phyloP scores from a whole-genome alignment of 371 early-diverging fungal genomes.

The Mortierella polycephala region DNA sequence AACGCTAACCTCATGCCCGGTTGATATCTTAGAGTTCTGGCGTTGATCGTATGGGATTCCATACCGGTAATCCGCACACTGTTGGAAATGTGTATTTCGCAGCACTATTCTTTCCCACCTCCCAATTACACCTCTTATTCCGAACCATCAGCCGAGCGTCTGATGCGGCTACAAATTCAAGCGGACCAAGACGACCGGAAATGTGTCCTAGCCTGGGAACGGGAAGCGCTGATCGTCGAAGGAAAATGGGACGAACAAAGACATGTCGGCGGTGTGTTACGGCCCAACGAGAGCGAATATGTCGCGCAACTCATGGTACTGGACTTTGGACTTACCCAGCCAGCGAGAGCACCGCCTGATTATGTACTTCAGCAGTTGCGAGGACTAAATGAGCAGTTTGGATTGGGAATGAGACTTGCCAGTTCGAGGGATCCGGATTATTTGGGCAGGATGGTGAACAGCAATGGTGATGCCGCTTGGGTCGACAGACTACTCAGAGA shows the following conservation, averaged over 20 bases:
- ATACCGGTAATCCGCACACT: conserved; percentile 49
- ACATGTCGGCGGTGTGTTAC: conserved; percentile 4
- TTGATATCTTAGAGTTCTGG: conserved; percentile 28
- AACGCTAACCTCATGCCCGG: background rate
- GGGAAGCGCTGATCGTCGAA: conserved; percentile 17
- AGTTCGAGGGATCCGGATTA: conserved; percentile 49
- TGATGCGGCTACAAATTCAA: conserved; percentile 22
- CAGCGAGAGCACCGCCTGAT: conserved; percentile 33
- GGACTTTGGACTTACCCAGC: conserved; percentile 39
- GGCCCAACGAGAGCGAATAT: conserved; percentile 35
- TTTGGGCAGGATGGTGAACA: conserved; percentile 43
- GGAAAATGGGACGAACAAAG: conserved; percentile 29
- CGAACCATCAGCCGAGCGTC: conserved; percentile 44
- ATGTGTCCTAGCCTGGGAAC: conserved; percentile 47
- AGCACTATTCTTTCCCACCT: conserved; percentile 51
- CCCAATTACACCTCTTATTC: conserved; percentile 50
- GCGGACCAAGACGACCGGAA: conserved; percentile 41
- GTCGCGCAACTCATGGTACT: conserved; percentile 40
- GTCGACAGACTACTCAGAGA: conserved; percentile 47
- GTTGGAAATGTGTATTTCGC: conserved; percentile 48
- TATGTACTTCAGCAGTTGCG: conserved; percentile 36
- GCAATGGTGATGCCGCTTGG: conserved; percentile 47
- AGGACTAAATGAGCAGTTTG: conserved; percentile 38
- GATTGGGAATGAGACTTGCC: conserved; percentile 51
- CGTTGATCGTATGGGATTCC: conserved; percentile 52